phyloP scores from a whole-genome alignment of 2,329 filamentous ascomycete species.

The Colletotrichum sidae region DNA sequence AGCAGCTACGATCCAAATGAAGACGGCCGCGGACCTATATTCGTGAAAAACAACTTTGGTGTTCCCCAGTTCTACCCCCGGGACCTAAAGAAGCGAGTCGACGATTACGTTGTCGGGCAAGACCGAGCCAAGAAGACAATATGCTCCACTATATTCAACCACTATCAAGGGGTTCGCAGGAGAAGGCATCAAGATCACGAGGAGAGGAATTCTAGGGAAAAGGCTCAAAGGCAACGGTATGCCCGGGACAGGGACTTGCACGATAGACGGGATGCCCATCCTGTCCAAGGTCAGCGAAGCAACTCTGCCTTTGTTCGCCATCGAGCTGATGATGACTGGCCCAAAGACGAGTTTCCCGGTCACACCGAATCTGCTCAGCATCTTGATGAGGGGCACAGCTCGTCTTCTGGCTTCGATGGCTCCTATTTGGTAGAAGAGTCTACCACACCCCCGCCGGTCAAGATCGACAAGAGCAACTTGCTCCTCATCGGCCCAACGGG shows the following conservation, averaged over 20 bases:
- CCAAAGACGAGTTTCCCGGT: conserved; percentile 66
- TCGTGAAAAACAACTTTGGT: conserved; percentile 66
- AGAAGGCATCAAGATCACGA: conserved; percentile 81
- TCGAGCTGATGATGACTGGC: conserved; percentile 48
- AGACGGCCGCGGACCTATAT: conserved; percentile 71
- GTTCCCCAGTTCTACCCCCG: conserved; percentile 73
- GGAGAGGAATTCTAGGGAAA: conserved; percentile 68
- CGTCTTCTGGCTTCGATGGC: conserved; percentile 48
- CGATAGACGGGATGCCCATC: conserved; percentile 72
- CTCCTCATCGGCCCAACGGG: conserved; percentile 89
- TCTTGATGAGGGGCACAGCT: conserved; percentile 49
- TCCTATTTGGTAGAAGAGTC: conserved; percentile 63
- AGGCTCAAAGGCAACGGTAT: conserved; percentile 76
- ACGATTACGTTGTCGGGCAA: conserved; percentile 96
- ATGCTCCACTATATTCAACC: conserved; percentile 94
- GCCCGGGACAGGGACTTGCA: conserved; percentile 73
- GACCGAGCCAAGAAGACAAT: conserved; percentile 94
- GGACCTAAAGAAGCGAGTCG: conserved; percentile 87
- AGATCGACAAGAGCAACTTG: conserved; percentile 96
- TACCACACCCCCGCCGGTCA: conserved; percentile 63
- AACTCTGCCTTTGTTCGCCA: conserved; percentile 44
- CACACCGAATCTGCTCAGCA: conserved; percentile 61
- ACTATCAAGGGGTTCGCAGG: conserved; percentile 89
- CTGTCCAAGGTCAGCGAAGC: conserved; percentile 77
- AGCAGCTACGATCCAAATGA: conserved; percentile 67